A percentile compares a stretch with the other conserved stretches of the same genome.
Conservation (phyloP, 805 yeast species). For the Torulaspora microellipsoides region DNA sequence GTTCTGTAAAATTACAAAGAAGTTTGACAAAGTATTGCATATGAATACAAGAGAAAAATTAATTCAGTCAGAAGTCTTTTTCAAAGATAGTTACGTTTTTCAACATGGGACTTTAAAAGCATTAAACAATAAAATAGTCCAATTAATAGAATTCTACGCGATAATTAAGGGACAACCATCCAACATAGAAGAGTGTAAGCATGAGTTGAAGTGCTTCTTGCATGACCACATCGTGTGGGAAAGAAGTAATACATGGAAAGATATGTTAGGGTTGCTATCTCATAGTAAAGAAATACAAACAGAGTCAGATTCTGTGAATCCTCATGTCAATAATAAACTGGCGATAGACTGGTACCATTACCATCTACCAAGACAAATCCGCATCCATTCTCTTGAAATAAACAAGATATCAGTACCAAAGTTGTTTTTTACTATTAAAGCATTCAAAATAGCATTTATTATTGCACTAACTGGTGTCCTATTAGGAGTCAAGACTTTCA, state of each 20-base stretch:
- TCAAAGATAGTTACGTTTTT: constrained; percentile 53
- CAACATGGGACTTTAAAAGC: constrained; percentile 40
- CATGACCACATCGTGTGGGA: constrained; percentile 96
- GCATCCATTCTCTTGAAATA: constrained; percentile 24
- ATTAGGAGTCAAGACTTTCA: constrained; percentile 55
- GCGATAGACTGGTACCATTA: constrained; percentile 33
- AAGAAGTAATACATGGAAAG: constrained; percentile 94
- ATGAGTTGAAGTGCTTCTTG: constrained; percentile 56
- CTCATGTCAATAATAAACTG: constrained; percentile 18
- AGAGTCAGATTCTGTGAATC: constrained; percentile 13
- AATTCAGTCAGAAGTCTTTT: constrained; percentile 42
- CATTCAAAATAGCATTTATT: constrained; percentile 46
- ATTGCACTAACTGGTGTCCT: constrained; percentile 50
- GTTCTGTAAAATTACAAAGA: constrained; percentile 79
- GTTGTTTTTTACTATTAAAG: constrained; percentile 43
- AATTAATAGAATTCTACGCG: constrained; percentile 52
- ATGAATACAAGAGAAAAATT: constrained; percentile 48
- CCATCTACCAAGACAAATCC: constrained; percentile 32
- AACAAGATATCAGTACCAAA: constrained; percentile 43
- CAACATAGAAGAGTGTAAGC: constrained; percentile 41
- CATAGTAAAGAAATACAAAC: constrained; percentile 37
- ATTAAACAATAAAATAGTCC: constrained; percentile 52
- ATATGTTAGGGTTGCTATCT: constrained; percentile 78
- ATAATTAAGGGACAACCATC: constrained; percentile 37
- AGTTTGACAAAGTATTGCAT: constrained; percentile 77